A percentile compares a stretch with the other conserved stretches of the same genome.
Evolutionary conservation across 352 stramenopile genomes (phyloP).

Genomic region (Peronospora tabacina): DNA sequence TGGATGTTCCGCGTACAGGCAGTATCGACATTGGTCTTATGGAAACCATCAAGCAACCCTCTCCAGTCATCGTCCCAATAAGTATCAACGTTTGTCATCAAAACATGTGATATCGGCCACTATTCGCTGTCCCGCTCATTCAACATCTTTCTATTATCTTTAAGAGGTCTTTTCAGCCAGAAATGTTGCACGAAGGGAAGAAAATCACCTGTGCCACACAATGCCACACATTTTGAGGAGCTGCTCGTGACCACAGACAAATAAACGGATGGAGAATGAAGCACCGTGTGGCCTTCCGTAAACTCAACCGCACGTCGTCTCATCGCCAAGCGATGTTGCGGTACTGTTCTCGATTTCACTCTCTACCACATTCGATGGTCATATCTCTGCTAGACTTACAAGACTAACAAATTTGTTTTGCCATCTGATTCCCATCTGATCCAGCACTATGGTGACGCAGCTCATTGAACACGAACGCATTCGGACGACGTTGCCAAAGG

Average conservation of each 20-base stretch:
- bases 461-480: slow-evolving; percentile 97
- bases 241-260: slow-evolving; percentile 19
- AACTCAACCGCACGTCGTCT: slow-evolving; percentile 87
- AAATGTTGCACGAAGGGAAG: neutral
- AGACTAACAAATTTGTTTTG: no score
- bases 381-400: no score
- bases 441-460: slow-evolving; percentile 93
- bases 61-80: no score
- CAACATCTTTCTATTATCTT: no score
- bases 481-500: slow-evolving; percentile 93
- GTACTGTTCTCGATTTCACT: slow-evolving; percentile 29
- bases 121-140: no score
- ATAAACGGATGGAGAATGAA: slow-evolving; percentile 41
- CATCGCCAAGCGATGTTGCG: slow-evolving; percentile 96
- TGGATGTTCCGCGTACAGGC: slow-evolving; percentile 50
- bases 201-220: neutral
- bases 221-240: slow-evolving; percentile 4
- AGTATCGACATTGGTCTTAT: slow-evolving; percentile 43
- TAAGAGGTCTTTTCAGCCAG: slow-evolving; percentile 8
- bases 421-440: neutral
- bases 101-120: no score
- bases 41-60: no score
- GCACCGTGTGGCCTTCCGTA: slow-evolving; percentile 80
- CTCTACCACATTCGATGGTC: no score
- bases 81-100: no score